phyloP scores from a whole-genome alignment of 371 early-diverging fungal species.

The Mucor lusitanicus region DNA sequence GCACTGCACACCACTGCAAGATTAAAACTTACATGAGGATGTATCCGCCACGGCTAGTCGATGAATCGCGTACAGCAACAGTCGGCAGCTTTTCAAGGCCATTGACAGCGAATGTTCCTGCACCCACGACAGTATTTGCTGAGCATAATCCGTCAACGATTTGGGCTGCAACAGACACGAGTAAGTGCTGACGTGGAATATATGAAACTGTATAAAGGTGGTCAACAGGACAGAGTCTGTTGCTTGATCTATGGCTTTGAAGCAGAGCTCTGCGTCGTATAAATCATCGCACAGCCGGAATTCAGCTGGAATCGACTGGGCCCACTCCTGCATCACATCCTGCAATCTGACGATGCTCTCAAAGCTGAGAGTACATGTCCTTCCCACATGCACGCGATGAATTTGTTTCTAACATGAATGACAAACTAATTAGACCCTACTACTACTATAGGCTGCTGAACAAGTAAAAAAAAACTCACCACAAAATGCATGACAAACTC shows the following conservation, averaged over 20 bases:
- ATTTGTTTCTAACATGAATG: neutral
- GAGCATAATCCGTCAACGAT: neutral
- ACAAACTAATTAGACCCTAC: no score
- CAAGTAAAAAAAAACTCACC: no score
- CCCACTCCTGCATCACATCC: slow-evolving; percentile 10
- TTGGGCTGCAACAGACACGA: slow-evolving; percentile 17
- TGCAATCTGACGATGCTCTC: slow-evolving; percentile 13
- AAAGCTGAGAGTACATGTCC: slow-evolving; percentile 14
- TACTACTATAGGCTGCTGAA: no score
- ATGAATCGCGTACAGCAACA: slow-evolving; percentile 9
- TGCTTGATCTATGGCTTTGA: neutral
- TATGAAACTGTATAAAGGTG: slow-evolving; percentile 11
- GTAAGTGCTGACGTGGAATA: slow-evolving; percentile 3
- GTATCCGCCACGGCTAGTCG: neutral
- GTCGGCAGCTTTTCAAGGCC: neutral
- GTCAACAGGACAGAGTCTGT: neutral
- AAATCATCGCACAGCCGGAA: slow-evolving; percentile 10
- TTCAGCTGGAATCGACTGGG: neutral
- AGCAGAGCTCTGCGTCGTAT: neutral
- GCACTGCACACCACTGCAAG: no score
- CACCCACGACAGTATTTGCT: slow-evolving; percentile 7
- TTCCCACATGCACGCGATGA: slow-evolving; percentile 11
- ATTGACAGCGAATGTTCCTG: slow-evolving; percentile 6
- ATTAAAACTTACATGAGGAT: slow-evolving; percentile 10
- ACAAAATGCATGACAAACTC: slow-evolving; percentile 4